These are phyloP conservation scores for Paraurostyla sp. DNA, from an alignment of 73 alveolate genomes.

Conservation along the genomic window DNA sequence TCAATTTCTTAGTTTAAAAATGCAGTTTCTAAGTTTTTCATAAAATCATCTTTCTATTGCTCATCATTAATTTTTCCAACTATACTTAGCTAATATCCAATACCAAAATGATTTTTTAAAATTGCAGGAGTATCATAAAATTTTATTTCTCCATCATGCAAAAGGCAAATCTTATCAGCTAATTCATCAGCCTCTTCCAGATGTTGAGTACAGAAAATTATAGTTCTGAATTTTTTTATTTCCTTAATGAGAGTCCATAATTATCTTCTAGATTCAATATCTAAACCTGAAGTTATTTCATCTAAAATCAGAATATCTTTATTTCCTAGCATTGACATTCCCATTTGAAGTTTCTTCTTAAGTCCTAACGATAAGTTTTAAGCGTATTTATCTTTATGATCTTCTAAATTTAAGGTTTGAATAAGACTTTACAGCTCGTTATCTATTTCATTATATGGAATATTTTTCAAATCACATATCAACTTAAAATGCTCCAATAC, in stretches of 20 bases:
- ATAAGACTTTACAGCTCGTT: background rate
- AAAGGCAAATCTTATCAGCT: constrained; percentile 16
- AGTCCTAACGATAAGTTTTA: constrained; percentile 14
- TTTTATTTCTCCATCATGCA: constrained; percentile 13
- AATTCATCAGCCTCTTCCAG: constrained; percentile 25
- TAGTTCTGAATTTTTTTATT: background rate
- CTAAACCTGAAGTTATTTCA: constrained; percentile 33
- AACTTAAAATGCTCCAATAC: constrained; percentile 78
- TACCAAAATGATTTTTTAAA: background rate
- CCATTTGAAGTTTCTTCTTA: constrained; percentile 19
- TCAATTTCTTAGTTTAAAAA: too few species aligned
- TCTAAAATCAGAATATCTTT: background rate
- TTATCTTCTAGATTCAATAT: constrained; percentile 17
- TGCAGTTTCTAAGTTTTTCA: too few species aligned
- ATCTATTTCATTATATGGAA: background rate
- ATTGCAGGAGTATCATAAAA: background rate
- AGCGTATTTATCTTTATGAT: background rate
- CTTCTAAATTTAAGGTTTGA: background rate
- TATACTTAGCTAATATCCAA: background rate
- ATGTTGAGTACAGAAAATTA: constrained; percentile 37
- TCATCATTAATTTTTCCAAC: background rate
- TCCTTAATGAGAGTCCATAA: constrained; percentile 14
- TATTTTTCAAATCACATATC: constrained; percentile 66
- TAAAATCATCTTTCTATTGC: too few species aligned
- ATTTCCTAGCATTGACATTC: constrained; percentile 28